phyloP scores from a whole-genome alignment of 2,329 filamentous ascomycete genomes.

The Colletotrichum camelliae region DNA sequence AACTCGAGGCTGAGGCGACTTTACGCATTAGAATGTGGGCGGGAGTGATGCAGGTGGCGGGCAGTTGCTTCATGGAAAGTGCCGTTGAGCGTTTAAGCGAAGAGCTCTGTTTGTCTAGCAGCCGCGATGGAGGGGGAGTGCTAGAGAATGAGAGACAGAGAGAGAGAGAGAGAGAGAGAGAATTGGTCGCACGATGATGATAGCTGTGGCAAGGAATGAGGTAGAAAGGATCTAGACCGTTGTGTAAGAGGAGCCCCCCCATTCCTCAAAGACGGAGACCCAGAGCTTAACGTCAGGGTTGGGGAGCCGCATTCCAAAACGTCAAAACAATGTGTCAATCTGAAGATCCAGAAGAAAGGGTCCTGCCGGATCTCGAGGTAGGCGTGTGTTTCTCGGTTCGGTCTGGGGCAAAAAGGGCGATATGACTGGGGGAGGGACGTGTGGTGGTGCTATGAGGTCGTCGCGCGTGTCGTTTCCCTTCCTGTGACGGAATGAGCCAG shows the following conservation, averaged over 20 bases:
- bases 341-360: slow-evolving; percentile 6
- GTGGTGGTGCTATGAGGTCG: slow-evolving; percentile 19
- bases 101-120: background rate
- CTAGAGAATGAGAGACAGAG: background rate
- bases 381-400: background rate
- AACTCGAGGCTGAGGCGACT: slow-evolving; percentile 9
- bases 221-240: background rate
- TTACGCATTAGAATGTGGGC: background rate
- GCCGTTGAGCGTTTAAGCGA: background rate
- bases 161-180: background rate
- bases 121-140: background rate
- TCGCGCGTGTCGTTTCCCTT: slow-evolving; percentile 13
- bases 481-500: slow-evolving; percentile 18
- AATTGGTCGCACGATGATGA: slow-evolving; percentile 4
- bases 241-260: background rate
- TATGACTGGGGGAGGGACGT: background rate
- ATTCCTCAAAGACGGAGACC: background rate
- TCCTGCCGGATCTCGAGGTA: background rate
- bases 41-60: slow-evolving; percentile 20
- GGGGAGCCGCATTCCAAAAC: slow-evolving; percentile 13
- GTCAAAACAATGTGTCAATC: background rate
- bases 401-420: background rate
- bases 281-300: background rate
- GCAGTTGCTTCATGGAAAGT: slow-evolving; percentile 12
- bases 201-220: slow-evolving; percentile 8